Conservation (phyloP, 306 rosid genomes). For the Acmispon strigosus region DNA sequence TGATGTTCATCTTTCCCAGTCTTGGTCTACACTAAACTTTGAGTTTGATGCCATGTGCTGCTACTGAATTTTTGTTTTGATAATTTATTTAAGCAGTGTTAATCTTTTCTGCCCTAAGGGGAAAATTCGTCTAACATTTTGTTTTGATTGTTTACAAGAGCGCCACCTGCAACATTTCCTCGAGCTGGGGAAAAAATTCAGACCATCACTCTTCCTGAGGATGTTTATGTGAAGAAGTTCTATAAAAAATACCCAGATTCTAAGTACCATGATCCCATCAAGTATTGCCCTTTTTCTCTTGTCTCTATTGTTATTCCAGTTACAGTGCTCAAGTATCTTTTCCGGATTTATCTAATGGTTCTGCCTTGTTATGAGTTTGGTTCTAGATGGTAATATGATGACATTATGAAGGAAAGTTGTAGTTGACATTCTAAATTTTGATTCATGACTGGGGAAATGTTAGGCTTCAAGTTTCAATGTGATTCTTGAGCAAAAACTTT, state of each 20-base stretch:
- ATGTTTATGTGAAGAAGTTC: conserved; percentile 61
- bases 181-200: conserved; percentile 52
- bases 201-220: conserved; percentile 80
- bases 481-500: not conserved
- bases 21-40: not conserved
- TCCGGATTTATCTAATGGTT: not conserved
- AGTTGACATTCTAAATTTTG: not conserved
- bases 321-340: not conserved
- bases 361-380: conserved; percentile 2
- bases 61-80: not conserved
- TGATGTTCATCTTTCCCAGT: not conserved
- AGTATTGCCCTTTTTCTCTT: conserved; percentile 36
- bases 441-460: conserved; percentile 11
- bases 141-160: conserved; percentile 32
- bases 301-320: not conserved
- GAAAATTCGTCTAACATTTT: not conserved
- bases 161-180: conserved; percentile 83
- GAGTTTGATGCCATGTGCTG: not conserved
- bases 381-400: not conserved
- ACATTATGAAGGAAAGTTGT: not conserved
- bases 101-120: not conserved
- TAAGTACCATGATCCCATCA: conserved; percentile 58
- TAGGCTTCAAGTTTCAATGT: not conserved
- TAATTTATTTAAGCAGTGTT: not conserved
- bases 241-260: conserved; percentile 74